Percentiles rank a stretch among this genome's conserved stretches.
These are phyloP conservation scores for Ascochyta rabiei DNA, from an alignment of 2,329 filamentous ascomycete genomes.

Conservation along the genomic window DNA sequence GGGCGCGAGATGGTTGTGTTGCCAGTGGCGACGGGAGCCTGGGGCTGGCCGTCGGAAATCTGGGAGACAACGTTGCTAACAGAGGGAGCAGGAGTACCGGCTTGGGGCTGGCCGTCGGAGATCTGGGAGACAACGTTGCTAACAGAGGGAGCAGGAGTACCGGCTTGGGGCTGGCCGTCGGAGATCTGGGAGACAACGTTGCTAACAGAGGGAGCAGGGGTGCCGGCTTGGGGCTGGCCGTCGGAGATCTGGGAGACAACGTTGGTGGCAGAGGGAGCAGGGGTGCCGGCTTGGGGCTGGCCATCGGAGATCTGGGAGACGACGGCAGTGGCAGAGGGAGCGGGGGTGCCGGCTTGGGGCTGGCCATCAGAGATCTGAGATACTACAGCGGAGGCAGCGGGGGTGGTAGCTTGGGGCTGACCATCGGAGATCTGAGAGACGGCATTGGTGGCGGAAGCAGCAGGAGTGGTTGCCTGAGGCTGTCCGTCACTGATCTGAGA, in stretches of 20 bases:
- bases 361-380: conserved; percentile 38
- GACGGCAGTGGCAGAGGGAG: conserved; percentile 5
- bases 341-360: conserved; percentile 24
- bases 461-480: conserved; percentile 26
- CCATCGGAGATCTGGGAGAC: conserved; percentile 30
- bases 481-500: conserved; percentile 27
- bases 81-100: conserved; percentile 9
- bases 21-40: conserved; percentile 24
- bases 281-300: conserved; percentile 28
- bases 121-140: conserved; percentile 31
- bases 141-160: conserved; percentile 15
- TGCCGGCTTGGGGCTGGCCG: conserved; percentile 31
- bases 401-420: conserved; percentile 29
- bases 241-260: conserved; percentile 39
- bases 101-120: conserved; percentile 30
- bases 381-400: conserved; percentile 20
- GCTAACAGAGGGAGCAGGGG: conserved; percentile 10
- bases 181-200: conserved; percentile 28
- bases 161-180: conserved; percentile 33
- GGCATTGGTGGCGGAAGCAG: conserved; percentile 13
- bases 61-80: conserved; percentile 12
- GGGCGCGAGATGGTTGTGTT: conserved; percentile 17
- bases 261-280: conserved; percentile 1
- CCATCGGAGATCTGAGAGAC: conserved; percentile 23
- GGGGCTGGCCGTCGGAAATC: conserved; percentile 31